These are phyloP conservation scores for Exophiala phaeomuriformis DNA, from an alignment of 2,329 filamentous ascomycete species.

Conservation along the genomic window DNA sequence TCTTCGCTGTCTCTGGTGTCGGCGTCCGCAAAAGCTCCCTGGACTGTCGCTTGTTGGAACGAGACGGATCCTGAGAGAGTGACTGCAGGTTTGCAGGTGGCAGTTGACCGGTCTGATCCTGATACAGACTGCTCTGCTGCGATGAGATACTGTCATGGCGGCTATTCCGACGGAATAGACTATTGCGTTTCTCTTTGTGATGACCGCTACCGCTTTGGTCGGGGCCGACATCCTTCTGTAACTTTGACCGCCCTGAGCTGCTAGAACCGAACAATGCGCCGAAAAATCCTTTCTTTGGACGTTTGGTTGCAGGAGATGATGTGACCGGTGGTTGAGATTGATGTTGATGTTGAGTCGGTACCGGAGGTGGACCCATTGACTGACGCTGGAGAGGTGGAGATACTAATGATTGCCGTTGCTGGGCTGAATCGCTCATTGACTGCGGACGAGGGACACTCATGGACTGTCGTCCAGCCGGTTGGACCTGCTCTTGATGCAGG, in stretches of 20 bases:
- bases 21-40: slow-evolving; percentile 6
- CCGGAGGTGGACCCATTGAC: not conserved
- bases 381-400: slow-evolving; percentile 3
- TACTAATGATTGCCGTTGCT: too few species aligned
- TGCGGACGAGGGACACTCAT: too few species aligned
- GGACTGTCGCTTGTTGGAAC: slow-evolving; percentile 10
- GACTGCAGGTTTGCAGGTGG: slow-evolving; percentile 5
- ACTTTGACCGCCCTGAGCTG: slow-evolving; percentile 15
- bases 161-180: slow-evolving; percentile 15
- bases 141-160: slow-evolving; percentile 20
- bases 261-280: slow-evolving; percentile 17
- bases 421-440: not conserved
- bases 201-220: not conserved
- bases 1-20: slow-evolving; percentile 13
- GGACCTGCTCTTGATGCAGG: not conserved
- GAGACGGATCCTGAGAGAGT: not conserved
- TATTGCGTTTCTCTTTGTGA: slow-evolving; percentile 17
- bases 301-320: not conserved
- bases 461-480: too few species aligned
- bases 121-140: slow-evolving; percentile 14
- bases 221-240: slow-evolving; percentile 6
- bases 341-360: not conserved
- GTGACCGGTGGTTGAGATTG: not conserved
- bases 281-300: slow-evolving; percentile 16
- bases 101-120: slow-evolving; percentile 15